Evolutionary conservation across 192 early-diverging fungal species (phyloP).

Genomic region (Dissophora ornata): DNA sequence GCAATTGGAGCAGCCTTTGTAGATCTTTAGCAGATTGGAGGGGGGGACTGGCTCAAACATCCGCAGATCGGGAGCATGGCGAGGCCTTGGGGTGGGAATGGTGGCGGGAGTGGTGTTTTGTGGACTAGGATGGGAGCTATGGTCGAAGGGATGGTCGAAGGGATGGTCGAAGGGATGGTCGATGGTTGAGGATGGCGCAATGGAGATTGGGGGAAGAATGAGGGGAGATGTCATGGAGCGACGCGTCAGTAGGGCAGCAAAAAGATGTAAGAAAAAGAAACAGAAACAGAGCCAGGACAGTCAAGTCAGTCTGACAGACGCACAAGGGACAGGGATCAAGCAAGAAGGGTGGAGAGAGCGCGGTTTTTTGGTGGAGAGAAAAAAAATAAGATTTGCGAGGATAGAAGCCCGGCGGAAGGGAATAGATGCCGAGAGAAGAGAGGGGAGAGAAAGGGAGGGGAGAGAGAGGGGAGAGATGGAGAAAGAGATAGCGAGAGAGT

Average conservation of each 20-base stretch:
- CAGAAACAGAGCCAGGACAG: background rate
- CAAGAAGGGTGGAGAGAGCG: too few relatives aligned
- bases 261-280: slow-evolving; percentile 3
- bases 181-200: background rate
- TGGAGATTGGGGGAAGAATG: background rate
- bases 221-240: slow-evolving; percentile 8
- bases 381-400: too few relatives aligned
- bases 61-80: slow-evolving; percentile 48
- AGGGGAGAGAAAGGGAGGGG: too few relatives aligned
- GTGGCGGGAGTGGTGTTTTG: slow-evolving; percentile 3
- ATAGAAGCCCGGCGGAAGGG: too few relatives aligned
- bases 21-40: slow-evolving; percentile 50
- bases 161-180: slow-evolving; percentile 1
- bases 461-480: background rate
- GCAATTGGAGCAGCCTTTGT: slow-evolving; percentile 54
- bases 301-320: too few relatives aligned
- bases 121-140: background rate
- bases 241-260: background rate
- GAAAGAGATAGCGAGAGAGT: too few relatives aligned
- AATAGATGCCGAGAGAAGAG: too few relatives aligned
- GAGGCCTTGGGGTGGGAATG: slow-evolving; percentile 18
- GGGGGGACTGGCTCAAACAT: slow-evolving; percentile 56
- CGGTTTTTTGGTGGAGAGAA: too few relatives aligned
- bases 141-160: background rate
- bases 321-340: too few relatives aligned